Evolutionary conservation across 1,284 basidiomycete genomes (phyloP).

Genomic region (Ustilago esculenta): DNA sequence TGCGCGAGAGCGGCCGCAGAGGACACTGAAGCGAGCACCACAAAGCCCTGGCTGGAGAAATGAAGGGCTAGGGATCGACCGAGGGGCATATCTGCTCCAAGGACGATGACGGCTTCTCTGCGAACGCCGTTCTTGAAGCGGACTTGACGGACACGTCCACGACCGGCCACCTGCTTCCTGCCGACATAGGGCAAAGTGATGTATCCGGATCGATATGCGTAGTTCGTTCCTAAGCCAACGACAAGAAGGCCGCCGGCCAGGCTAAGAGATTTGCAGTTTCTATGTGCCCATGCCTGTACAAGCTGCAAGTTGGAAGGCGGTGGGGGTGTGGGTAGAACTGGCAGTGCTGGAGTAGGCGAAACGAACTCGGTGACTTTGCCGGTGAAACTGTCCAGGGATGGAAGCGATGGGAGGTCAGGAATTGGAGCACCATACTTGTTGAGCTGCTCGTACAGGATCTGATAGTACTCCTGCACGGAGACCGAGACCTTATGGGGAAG

Average conservation of each 20-base stretch:
- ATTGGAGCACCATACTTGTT: slow-evolving; percentile 54
- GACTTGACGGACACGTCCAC: slow-evolving; percentile 32
- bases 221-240: slow-evolving; percentile 40
- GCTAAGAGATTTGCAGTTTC: slow-evolving; percentile 22
- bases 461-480: slow-evolving; percentile 51
- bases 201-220: slow-evolving; percentile 35
- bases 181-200: slow-evolving; percentile 42
- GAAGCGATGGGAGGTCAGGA: slow-evolving; percentile 36
- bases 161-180: slow-evolving; percentile 18
- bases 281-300: slow-evolving; percentile 20
- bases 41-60: slow-evolving; percentile 56
- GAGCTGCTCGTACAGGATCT: slow-evolving; percentile 51
- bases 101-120: slow-evolving; percentile 59
- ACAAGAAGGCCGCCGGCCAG: slow-evolving; percentile 29
- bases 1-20: slow-evolving; percentile 39
- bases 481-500: slow-evolving; percentile 53
- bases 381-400: slow-evolving; percentile 40
- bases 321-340: slow-evolving; percentile 42
- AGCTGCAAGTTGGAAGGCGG: slow-evolving; percentile 36
- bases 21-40: slow-evolving; percentile 61
- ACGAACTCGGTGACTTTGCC: slow-evolving; percentile 36
- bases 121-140: slow-evolving; percentile 47
- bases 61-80: slow-evolving; percentile 55
- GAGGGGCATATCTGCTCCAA: slow-evolving; percentile 64
- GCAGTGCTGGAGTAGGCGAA: slow-evolving; percentile 20